Evolutionary conservation across 352 stramenopile species (phyloP), one percentile per base, ranked within the genome.

Genomic region (Phytopythium delawarense): DNA sequence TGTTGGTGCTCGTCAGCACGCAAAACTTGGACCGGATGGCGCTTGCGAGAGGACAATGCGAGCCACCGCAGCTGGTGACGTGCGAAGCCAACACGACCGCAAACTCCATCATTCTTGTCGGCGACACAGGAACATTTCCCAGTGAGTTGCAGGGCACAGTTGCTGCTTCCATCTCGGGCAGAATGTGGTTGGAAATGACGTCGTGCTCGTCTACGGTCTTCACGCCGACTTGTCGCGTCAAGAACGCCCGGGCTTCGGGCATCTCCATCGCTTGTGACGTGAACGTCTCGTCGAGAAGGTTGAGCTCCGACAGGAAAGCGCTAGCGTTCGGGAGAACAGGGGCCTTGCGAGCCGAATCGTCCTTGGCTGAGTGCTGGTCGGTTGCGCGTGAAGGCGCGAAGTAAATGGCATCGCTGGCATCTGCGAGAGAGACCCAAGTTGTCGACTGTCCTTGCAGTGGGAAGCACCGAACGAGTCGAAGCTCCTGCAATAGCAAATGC

Each of bases 401-500:
- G 59, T 75, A 78, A 18, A 67, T 35, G 44, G 70, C 72, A 44
- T 86, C 74, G 1, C 74, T 67, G 20, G 60, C 57, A 32, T 82
- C 73, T 44, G 72, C 70, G 44, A 88, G 62, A 32, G 75, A 89
- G 23, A 78, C 55, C 72, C 72, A 92, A 44, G 34, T 70, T 30
- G 32, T 65, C 20, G 3, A 61, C 20, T 56, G 48, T 15, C 45
- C 51, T n/a, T 79, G 66, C 23, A 92, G 52, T 2, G 78, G 82
- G 48, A 94, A 91, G 45, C 82, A 94, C 68, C 77, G 78, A 61
- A 92, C 78, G n/a, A 87, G 63, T 18, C 81, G 73, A 34, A 94
- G 63, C 64, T 93, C 84, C 50, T 91, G 73, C 4, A 81, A 59
- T 20, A 88, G 46, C 32, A 91, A 64, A 1, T 55, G 48, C 1